Base-by-base conservation (phyloP, 2,329 filamentous ascomycete species). In the Metarhizium sp. region DNA sequence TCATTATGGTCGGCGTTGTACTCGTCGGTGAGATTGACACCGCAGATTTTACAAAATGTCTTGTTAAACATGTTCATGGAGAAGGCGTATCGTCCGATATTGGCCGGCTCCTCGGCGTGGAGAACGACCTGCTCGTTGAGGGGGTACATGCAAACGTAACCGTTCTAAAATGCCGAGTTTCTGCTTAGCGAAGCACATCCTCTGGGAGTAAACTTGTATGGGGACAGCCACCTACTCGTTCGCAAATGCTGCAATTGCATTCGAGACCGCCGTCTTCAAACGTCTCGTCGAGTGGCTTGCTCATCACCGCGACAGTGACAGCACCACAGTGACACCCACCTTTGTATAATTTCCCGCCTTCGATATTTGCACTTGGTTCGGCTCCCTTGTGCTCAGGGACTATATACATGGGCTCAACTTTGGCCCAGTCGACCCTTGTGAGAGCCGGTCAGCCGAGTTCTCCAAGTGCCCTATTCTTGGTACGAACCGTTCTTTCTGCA, bases 311-410 rank as follows among this genome's bases (percentile, higher is more conserved):
- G 1, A 78, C 54, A 16, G 66, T 73, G 29, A 81, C 68, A 20
- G 71, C 72, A 32, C 78, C 78, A 62, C 78, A 81, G 64, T 81
- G 78, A 63, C 78, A 81, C 62, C 75, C 73, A 8, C 78, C 78
- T 14, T 73, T 73, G 60, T 79, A 78, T 10, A 73, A 53, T 60
- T 69, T 69, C 43, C 69, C 69, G 40, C 68, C 67, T 20, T 73
- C 70, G 45, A 73, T 43, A 6, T 43, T 65, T 13, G 58, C 65
- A 3, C 65, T 61, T 2, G 77, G 78, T 40, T 73, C 64, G 2
- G 67, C 61, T 6, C 77, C 78, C 1, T 69, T 70, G 59, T 71
- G 77, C 2, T 59, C 59, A 4, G 70, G 68, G 2, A 65, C 56
- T 1, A 69, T 60, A 58, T 75, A 76, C 2, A 63, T 45, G 0